These are phyloP conservation scores for Lindgomyces ingoldianus DNA, from an alignment of 495 filamentous ascomycete genomes.

Conservation along the genomic window DNA sequence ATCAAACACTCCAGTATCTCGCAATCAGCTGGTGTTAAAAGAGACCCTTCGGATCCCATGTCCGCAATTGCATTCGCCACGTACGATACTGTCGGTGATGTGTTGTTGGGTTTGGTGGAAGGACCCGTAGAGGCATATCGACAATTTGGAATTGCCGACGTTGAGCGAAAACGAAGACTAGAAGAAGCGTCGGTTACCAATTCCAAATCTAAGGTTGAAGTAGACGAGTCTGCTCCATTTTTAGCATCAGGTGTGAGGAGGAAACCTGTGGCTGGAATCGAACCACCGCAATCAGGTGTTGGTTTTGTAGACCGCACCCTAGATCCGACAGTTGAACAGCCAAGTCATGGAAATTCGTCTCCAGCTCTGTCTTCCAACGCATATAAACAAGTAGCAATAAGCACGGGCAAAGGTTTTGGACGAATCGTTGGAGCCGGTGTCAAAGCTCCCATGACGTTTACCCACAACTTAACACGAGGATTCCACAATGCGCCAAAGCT, in stretches of 20 bases:
- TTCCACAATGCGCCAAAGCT: conserved; percentile 82
- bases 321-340: neutral
- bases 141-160: conserved; percentile 1
- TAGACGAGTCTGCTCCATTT: neutral
- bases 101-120: conserved; percentile 16
- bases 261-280: neutral
- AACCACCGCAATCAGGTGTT: too few relatives aligned
- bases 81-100: conserved; percentile 23
- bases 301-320: too few relatives aligned
- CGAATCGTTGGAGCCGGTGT: conserved; percentile 69
- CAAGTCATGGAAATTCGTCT: neutral
- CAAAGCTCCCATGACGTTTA: conserved; percentile 76
- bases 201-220: neutral
- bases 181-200: neutral
- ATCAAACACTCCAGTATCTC: conserved; percentile 6
- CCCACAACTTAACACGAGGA: conserved; percentile 71
- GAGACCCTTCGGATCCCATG: conserved; percentile 46
- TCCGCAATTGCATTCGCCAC: conserved; percentile 45
- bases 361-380: neutral
- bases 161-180: conserved; percentile 1
- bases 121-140: conserved; percentile 11
- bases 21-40: conserved; percentile 36
- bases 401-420: conserved; percentile 62
- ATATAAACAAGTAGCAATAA: conserved; percentile 54
- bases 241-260: neutral